Evolutionary conservation across 345 rosid species (phyloP), one percentile per base, ranked within the genome.

Genomic region (Pistacia integerrima): DNA sequence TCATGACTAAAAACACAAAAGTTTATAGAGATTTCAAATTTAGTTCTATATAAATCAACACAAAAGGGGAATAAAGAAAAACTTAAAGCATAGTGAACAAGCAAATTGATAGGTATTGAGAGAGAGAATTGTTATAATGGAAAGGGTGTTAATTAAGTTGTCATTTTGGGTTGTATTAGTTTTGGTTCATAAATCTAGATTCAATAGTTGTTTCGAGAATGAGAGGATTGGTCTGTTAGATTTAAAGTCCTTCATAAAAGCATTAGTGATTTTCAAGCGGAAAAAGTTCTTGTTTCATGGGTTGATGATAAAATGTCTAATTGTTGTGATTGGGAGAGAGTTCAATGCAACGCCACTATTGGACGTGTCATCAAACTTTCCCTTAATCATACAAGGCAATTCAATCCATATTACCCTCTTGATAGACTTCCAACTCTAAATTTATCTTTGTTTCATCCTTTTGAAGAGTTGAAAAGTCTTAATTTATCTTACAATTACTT

Each of bases 191-290:
- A 16, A 30, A 14, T 59, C 52, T 52, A 44, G 13, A 30, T 4
- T 1, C 25, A 25, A 22, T 48, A 35, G 57, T 51, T 48, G 36
- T 11, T 67, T 17, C 33, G 73, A 77, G 7, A 76, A 70, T 52
- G 82, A 84, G 67, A 81, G 69, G 17, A 51, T 1, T 11, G 82
- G 78, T 11, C 72, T 84, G n/a, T 55, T 75, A 30, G 80, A 83
- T 55, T 51, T 78, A 65, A 80, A 78, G 68, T 61, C 62, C 1
- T 69, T 69, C 63, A 16, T 76, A 11, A 20, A 48, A 69, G 61
- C 74, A 16, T 28, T 2, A 20, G 41, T 33, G 55, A 11, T 1
- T 38, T 8, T 62, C 13, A 41, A 41, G 5, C n/a, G 18, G 69
- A 70, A 2, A 2, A 5, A 1, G 25, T 10, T 14, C 64, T 77